Conservation (phyloP, 129 eudicot species). For the Lonicera japonica region DNA sequence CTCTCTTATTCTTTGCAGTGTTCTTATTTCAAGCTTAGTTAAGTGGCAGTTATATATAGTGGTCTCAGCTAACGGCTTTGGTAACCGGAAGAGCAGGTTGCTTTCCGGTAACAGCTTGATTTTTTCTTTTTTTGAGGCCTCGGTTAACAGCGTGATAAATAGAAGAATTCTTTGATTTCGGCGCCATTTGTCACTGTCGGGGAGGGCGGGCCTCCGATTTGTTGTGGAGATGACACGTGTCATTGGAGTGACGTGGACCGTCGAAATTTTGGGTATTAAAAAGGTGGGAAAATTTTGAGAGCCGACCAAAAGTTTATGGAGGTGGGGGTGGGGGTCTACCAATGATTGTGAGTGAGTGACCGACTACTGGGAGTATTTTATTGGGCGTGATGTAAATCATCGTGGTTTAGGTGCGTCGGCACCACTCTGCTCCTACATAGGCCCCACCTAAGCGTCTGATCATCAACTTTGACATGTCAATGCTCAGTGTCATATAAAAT, state of each 20-base stretch:
- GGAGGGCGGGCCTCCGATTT: constrained; percentile 28
- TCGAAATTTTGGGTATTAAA: too few species aligned
- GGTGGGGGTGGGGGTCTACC: constrained; percentile 16
- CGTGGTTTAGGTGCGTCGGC: neutral
- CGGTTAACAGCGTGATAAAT: constrained; percentile 12
- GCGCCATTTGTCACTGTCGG: constrained; percentile 13
- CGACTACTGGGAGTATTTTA: constrained; percentile 5
- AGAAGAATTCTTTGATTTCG: neutral
- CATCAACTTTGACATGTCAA: too few species aligned
- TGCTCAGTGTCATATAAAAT: too few species aligned
- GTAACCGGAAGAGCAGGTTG: constrained; percentile 21
- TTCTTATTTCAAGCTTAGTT: constrained; percentile 1
- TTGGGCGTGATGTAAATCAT: neutral
- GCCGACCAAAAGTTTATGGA: constrained; percentile 23
- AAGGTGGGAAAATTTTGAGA: constrained; percentile 5
- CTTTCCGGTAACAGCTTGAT: constrained; percentile 21
- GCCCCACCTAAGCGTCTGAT: too few species aligned
- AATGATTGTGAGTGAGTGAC: constrained; percentile 24
- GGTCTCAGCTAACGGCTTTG: neutral
- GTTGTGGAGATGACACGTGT: constrained; percentile 25
- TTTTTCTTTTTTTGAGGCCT: too few species aligned
- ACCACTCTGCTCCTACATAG: neutral
- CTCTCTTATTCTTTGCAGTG: neutral
- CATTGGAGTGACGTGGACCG: constrained; percentile 6
- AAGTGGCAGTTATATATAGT: constrained; percentile 27